Percentiles rank a stretch among this genome's conserved stretches.
Conservation (phyloP, 169 alveolate species). For the Plasmodium inui region DNA sequence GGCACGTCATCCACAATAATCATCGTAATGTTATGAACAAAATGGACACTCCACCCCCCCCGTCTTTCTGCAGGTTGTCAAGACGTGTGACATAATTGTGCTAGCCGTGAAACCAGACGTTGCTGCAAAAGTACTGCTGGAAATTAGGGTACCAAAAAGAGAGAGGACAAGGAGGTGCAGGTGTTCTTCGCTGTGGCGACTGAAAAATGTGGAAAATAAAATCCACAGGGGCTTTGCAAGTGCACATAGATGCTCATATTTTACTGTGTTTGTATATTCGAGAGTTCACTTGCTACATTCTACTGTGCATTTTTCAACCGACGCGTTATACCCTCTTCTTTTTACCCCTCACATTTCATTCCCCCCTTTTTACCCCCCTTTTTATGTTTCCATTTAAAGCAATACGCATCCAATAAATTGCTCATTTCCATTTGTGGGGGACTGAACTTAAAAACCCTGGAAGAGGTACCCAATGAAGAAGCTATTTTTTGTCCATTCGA, state of each 20-base stretch:
- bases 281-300: neutral
- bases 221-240: neutral
- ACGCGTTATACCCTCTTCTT: neutral
- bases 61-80: conserved; percentile 17
- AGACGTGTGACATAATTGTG: conserved; percentile 47
- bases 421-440: conserved; percentile 74
- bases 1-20: neutral
- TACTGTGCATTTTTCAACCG: neutral
- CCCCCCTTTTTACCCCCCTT: neutral
- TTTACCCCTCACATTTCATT: neutral
- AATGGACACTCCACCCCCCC: neutral
- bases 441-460: conserved; percentile 20
- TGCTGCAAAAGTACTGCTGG: conserved; percentile 29
- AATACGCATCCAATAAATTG: conserved; percentile 16
- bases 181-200: neutral
- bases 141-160: conserved; percentile 33
- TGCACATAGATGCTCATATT: neutral
- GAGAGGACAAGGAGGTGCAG: neutral
- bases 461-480: conserved; percentile 26
- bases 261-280: neutral
- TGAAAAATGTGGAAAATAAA: neutral
- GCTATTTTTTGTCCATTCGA: neutral
- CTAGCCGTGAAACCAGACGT: conserved; percentile 73
- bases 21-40: neutral
- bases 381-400: conserved; percentile 12